phyloP scores from a whole-genome alignment of 2,329 filamentous ascomycete species.

The Metarhizium brunneum region DNA sequence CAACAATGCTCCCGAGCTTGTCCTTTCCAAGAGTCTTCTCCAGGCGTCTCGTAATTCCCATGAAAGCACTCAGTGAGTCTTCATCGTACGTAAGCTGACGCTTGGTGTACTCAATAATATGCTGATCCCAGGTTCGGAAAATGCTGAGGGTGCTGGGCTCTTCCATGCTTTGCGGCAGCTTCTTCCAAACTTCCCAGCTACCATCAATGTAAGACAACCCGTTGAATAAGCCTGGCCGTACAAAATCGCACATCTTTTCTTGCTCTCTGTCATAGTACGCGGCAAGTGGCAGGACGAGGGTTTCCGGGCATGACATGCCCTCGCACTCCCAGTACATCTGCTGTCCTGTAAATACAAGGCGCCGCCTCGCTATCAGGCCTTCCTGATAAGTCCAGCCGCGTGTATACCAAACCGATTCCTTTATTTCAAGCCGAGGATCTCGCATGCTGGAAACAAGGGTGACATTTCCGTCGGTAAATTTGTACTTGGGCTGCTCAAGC shows the following conservation, averaged over 20 bases:
- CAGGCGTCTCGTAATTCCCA: constrained; percentile 21
- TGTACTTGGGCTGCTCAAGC: constrained; percentile 20
- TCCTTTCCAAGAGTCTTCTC: constrained; percentile 20
- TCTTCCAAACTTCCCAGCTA: constrained; percentile 26
- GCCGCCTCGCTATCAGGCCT: constrained; percentile 24
- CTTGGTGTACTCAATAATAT: constrained; percentile 22
- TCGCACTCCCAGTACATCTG: constrained; percentile 31
- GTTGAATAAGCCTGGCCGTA: constrained; percentile 25
- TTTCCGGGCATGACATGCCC: constrained; percentile 27
- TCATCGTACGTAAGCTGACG: constrained; percentile 19
- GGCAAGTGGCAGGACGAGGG: constrained; percentile 20
- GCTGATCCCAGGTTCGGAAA: constrained; percentile 24
- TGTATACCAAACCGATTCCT: constrained; percentile 23
- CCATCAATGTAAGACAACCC: constrained; percentile 25
- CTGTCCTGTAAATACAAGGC: constrained; percentile 28
- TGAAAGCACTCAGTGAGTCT: constrained; percentile 23
- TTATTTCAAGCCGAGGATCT: constrained; percentile 19
- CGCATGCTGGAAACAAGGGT: constrained; percentile 23
- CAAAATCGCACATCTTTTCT: constrained; percentile 25
- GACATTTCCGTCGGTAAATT: constrained; percentile 20
- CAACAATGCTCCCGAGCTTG: constrained; percentile 20
- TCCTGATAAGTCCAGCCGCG: constrained; percentile 32
- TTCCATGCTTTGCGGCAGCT: constrained; percentile 16
- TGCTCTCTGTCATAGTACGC: constrained; percentile 23
- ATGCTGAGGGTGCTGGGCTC: constrained; percentile 25